These are phyloP conservation scores for Chrysosporium queenslandicum DNA, from an alignment of 2,329 filamentous ascomycete species.

Conservation along the genomic window DNA sequence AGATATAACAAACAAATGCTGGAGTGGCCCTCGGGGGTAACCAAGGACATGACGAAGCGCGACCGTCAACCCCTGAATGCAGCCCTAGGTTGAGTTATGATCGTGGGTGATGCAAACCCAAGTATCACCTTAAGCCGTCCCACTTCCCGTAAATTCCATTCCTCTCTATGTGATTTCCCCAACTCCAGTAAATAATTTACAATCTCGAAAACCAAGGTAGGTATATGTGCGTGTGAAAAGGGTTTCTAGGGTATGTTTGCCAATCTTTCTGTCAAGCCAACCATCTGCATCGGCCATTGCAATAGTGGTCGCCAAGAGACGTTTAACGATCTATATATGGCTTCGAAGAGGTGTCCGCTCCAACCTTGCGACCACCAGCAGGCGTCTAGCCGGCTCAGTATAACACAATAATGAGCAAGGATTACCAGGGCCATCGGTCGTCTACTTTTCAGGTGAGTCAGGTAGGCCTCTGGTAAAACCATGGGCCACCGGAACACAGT, in stretches of 20 bases:
- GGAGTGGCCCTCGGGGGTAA: background rate
- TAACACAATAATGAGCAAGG: slow-evolving; percentile 56
- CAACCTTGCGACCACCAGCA: slow-evolving; percentile 61
- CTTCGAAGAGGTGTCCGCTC: slow-evolving; percentile 56
- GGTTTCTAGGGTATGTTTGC: slow-evolving; percentile 3
- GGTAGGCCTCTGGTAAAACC: slow-evolving; percentile 54
- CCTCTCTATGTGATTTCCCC: background rate
- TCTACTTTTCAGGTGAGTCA: slow-evolving; percentile 51
- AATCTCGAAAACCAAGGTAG: background rate
- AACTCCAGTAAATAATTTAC: background rate
- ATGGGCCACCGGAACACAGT: slow-evolving; percentile 50
- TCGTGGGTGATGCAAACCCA: too few species aligned
- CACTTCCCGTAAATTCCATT: too few species aligned
- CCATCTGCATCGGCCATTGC: slow-evolving; percentile 22
- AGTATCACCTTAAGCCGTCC: too few species aligned
- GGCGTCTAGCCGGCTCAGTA: slow-evolving; percentile 50
- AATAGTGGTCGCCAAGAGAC: slow-evolving; percentile 19
- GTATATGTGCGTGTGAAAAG: background rate
- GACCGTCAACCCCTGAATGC: background rate
- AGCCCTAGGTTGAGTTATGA: too few species aligned
- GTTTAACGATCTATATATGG: slow-evolving; percentile 34
- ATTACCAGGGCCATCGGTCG: slow-evolving; percentile 54
- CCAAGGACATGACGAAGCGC: background rate
- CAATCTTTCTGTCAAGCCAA: slow-evolving; percentile 14
- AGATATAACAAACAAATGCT: background rate